Conservation (phyloP, 495 filamentous ascomycete genomes). For the Penicillium steckii region DNA sequence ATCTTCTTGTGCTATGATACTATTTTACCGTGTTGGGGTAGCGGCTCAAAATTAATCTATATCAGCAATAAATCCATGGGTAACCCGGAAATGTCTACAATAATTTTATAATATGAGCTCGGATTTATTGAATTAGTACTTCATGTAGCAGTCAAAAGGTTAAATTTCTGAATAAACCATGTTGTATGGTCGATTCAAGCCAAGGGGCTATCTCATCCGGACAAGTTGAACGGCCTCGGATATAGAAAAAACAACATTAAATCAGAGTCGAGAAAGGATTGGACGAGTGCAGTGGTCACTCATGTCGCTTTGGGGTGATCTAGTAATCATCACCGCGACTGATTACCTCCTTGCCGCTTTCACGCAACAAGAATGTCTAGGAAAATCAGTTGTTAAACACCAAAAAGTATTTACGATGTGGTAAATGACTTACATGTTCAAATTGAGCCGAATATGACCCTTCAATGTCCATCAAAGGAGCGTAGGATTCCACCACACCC, state of each 20-base stretch:
- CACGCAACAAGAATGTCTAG: slow-evolving; percentile 46
- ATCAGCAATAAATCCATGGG: neutral
- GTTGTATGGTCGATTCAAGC: neutral
- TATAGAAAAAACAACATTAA: neutral
- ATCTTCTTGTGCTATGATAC: neutral
- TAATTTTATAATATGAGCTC: neutral
- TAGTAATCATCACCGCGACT: slow-evolving; percentile 52
- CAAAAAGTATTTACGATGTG: neutral
- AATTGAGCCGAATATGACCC: slow-evolving; percentile 61
- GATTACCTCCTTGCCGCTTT: slow-evolving; percentile 49
- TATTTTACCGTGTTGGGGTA: neutral
- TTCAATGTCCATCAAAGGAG: slow-evolving; percentile 52
- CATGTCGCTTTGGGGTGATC: neutral
- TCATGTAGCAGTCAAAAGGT: too few species aligned
- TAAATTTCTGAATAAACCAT: neutral
- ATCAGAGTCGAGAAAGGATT: neutral
- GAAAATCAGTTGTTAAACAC: neutral
- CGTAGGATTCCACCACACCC: slow-evolving; percentile 54
- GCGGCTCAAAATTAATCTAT: neutral
- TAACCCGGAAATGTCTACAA: neutral
- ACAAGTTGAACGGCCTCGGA: neutral
- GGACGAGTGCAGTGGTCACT: neutral
- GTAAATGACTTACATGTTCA: slow-evolving; percentile 52
- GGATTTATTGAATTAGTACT: neutral
- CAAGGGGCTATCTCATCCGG: neutral